A percentile compares a stretch with the other conserved stretches of the same genome.
phyloP scores from a whole-genome alignment of 2,329 filamentous ascomycete species.

The Colletotrichum sp. region DNA sequence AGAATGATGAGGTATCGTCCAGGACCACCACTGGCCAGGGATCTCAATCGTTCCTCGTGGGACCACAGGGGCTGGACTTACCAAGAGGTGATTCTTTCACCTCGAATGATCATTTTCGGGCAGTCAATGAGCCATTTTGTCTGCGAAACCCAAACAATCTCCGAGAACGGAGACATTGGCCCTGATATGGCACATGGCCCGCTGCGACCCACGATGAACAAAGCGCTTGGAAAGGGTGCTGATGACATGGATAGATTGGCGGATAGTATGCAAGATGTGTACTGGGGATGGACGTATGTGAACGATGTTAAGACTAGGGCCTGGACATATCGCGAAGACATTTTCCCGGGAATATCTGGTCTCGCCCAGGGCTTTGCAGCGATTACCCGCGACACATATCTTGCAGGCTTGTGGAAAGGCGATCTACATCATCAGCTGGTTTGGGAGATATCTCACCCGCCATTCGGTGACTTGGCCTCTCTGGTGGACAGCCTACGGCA shows the following conservation, averaged over 20 bases:
- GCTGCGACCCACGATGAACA: not conserved
- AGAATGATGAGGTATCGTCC: not conserved
- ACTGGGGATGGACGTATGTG: not conserved
- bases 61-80: not conserved
- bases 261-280: not conserved
- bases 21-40: not conserved
- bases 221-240: not conserved
- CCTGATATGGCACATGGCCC: not conserved
- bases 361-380: not conserved
- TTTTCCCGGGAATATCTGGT: not conserved
- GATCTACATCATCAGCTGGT: not conserved
- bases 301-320: not conserved
- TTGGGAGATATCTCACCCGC: not conserved
- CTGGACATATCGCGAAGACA: not conserved
- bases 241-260: accelerated
- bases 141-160: not conserved
- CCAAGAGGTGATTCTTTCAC: not conserved
- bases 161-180: not conserved
- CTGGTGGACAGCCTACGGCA: not conserved
- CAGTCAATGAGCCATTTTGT: not conserved
- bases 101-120: not conserved
- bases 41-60: not conserved
- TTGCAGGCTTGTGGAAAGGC: not conserved
- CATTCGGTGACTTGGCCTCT: not conserved
- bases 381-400: not conserved